These are phyloP conservation scores for Ormosia semicastrata DNA, from an alignment of 306 rosid species.

Conservation along the genomic window DNA sequence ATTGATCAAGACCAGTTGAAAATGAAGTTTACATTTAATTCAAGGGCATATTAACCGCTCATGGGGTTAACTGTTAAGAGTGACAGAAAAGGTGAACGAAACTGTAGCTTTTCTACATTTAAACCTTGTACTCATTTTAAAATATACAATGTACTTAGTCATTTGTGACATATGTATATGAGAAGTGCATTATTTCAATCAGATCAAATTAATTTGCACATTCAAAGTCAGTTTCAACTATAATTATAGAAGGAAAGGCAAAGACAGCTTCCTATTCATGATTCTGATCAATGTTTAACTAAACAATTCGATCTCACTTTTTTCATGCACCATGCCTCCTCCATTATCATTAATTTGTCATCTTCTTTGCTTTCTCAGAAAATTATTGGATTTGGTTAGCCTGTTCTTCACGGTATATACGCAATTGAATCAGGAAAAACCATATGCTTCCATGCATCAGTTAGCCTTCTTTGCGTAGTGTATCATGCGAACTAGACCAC, in stretches of 20 bases:
- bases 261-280: neutral
- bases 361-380: slow-evolving; percentile 11
- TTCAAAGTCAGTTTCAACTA: neutral
- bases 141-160: too few species aligned
- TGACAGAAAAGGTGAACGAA: too few species aligned
- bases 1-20: too few species aligned
- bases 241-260: neutral
- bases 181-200: too few species aligned
- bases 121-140: too few species aligned
- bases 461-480: slow-evolving; percentile 5
- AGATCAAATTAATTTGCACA: too few species aligned
- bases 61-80: too few species aligned
- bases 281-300: slow-evolving; percentile 1
- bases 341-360: slow-evolving; percentile 15
- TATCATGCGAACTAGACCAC: slow-evolving; percentile 25
- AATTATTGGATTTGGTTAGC: slow-evolving; percentile 16
- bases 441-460: neutral
- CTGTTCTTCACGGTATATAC: neutral
- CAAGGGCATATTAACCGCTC: too few species aligned
- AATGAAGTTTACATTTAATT: too few species aligned
- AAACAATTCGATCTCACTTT: neutral
- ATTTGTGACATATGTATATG: too few species aligned
- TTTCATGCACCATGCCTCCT: neutral
- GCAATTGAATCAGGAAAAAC: slow-evolving; percentile 16
- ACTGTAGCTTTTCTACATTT: too few species aligned